A percentile compares a stretch with the other conserved stretches of the same genome.
Conservation (phyloP, 2,329 filamentous ascomycete species). For the Fonsecaea multimorphosa region DNA sequence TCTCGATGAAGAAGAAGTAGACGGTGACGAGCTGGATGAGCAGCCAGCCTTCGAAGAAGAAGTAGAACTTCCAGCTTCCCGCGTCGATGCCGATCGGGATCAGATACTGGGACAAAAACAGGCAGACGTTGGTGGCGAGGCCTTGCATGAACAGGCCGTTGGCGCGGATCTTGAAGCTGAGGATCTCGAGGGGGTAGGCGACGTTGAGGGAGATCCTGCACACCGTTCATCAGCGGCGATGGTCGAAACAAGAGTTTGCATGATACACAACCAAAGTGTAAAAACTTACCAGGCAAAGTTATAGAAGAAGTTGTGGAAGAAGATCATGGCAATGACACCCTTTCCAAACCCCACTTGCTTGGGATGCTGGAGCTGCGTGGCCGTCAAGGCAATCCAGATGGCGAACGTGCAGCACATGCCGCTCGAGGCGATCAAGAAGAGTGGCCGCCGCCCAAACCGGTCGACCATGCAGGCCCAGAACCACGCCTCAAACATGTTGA, state of each 20-base stretch:
- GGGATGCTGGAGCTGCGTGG: conserved; percentile 42
- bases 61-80: conserved; percentile 48
- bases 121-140: conserved; percentile 43
- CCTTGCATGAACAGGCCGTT: conserved; percentile 73
- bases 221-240: background rate
- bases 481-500: conserved; percentile 46
- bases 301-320: conserved; percentile 51
- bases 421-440: conserved; percentile 50
- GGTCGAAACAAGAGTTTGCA: conserved; percentile 26
- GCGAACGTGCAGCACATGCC: conserved; percentile 54
- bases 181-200: conserved; percentile 54
- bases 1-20: conserved; percentile 57
- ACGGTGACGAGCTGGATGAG: conserved; percentile 43
- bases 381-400: conserved; percentile 49
- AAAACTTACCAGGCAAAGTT: conserved; percentile 46
- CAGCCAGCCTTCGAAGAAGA: conserved; percentile 46
- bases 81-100: conserved; percentile 44
- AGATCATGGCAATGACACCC: conserved; percentile 52
- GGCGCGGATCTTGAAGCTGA: conserved; percentile 56
- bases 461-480: conserved; percentile 49
- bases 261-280: no score
- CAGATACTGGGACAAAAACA: conserved; percentile 45
- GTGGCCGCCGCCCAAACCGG: conserved; percentile 49
- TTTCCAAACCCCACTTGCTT: conserved; percentile 42
- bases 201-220: conserved; percentile 52